Evolutionary conservation across 2,329 filamentous ascomycete genomes (phyloP), one percentile per base, ranked within the genome.

Genomic region (Pseudogymnoascus pannorum): DNA sequence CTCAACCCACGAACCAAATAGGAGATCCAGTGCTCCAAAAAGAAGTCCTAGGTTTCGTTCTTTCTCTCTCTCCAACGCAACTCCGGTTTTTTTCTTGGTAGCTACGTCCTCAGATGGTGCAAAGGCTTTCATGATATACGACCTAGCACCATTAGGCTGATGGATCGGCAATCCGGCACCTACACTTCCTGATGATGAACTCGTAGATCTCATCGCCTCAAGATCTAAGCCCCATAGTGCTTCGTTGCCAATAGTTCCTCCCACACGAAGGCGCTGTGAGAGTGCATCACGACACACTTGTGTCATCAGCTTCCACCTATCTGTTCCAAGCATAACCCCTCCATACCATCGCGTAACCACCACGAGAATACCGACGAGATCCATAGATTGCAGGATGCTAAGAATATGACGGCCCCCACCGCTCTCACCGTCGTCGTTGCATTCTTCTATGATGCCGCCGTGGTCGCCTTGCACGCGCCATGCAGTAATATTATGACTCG

Each of bases 1-100:
- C n/a, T 77, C 74, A 1, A 81, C 79, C 92, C 91, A 96, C 64
- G 89, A 93, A 54, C 81, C 78, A 68, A 85, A 92, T 1, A 95
- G 72, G 18, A 91, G 71, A 64, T 92, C 82, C 61, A 96, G 76
- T 0, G 89, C 86, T 3, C 84, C 87, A 0, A 96, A 77, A 2
- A 95, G 73, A 61, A 87, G 75, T 0, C 84, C 84, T 1, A 94
- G 75, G 67, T 91, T 92, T 61, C 82, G 79, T 67, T 88, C 84
- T 67, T 84, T 90, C 69, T 90, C 84, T 1, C 78, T 76, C 16
- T 82, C 79, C 9, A 81, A 66, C 8, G 77, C 77, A 58, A 79
- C 77, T 3, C 73, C 72, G 2, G 82, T 81, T 69, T 77, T 82
- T 71, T 81, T 86, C 72, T 82, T 84, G 4, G 71, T 67, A 40